Evolutionary conservation across 768 basidiomycete species (phyloP).

Genomic region (Lactarius evosmus): DNA sequence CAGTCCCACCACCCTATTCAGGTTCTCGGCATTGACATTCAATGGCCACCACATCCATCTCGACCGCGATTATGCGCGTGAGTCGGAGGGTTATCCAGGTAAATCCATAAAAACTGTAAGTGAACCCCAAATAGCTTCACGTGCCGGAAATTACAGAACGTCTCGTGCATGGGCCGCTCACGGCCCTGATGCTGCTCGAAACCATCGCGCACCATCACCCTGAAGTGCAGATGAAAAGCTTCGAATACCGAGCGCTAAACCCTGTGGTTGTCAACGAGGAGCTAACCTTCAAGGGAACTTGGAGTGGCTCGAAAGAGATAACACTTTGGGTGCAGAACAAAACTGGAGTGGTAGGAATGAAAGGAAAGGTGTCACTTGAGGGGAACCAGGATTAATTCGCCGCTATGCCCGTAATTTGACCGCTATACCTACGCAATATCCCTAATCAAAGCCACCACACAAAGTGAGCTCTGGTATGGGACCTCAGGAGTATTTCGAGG

Average conservation of each 20-base stretch:
- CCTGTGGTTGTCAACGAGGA: conserved; percentile 54
- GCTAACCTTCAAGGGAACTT: conserved; percentile 47
- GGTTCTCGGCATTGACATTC: conserved; percentile 83
- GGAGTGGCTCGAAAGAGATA: conserved; percentile 39
- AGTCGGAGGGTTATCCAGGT: conserved; percentile 72
- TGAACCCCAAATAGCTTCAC: background rate
- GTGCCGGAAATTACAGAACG: conserved; percentile 48
- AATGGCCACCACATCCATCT: conserved; percentile 85
- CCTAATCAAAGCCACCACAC: background rate
- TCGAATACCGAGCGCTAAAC: conserved; percentile 70
- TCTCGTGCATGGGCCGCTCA: conserved; percentile 83
- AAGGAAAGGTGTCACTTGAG: conserved; percentile 41
- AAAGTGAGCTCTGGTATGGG: background rate
- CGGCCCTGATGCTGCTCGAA: conserved; percentile 76
- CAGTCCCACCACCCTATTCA: conserved; percentile 69
- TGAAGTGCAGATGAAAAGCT: conserved; percentile 43
- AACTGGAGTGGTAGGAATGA: conserved; percentile 66
- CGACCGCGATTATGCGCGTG: conserved; percentile 67
- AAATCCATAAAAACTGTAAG: conserved; percentile 22
- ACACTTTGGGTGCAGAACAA: conserved; percentile 59
- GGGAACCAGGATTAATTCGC: conserved; percentile 4
- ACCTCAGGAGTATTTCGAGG: background rate
- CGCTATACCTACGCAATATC: background rate
- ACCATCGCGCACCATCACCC: conserved; percentile 50
- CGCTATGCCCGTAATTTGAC: background rate